These are phyloP conservation scores for Xerophyta viscosa DNA, from an alignment of 106 monocot genomes.

Conservation along the genomic window DNA sequence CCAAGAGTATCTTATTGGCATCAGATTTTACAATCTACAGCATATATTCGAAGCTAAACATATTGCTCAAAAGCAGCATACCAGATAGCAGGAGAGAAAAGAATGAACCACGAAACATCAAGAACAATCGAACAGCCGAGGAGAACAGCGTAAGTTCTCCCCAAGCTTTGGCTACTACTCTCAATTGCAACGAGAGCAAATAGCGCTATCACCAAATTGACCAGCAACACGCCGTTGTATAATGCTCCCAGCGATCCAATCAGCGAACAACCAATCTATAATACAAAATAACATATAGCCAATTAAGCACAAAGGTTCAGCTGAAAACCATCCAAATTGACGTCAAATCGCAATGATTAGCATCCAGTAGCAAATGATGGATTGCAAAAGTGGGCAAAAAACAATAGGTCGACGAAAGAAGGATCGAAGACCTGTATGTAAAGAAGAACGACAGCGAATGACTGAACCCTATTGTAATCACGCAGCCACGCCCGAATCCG, in stretches of 20 bases:
- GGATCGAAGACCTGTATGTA: slow-evolving; percentile 54
- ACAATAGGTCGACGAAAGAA: not conserved
- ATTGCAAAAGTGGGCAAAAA: no score
- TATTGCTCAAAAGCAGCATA: slow-evolving; percentile 10
- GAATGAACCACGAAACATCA: slow-evolving; percentile 75
- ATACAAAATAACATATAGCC: not conserved
- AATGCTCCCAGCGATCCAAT: slow-evolving; percentile 75
- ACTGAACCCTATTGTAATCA: slow-evolving; percentile 70
- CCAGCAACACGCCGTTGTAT: slow-evolving; percentile 72
- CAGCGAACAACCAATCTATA: slow-evolving; percentile 75
- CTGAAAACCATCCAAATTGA: no score
- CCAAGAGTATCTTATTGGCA: no score
- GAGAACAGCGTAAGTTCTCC: slow-evolving; percentile 76
- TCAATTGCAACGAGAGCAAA: slow-evolving; percentile 87
- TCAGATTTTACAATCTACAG: not conserved
- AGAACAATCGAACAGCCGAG: slow-evolving; percentile 61
- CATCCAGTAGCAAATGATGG: no score
- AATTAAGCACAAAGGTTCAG: not conserved
- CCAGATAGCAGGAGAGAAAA: slow-evolving; percentile 67
- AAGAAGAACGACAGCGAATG: slow-evolving; percentile 57
- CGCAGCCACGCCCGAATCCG: slow-evolving; percentile 65
- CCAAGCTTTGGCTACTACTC: slow-evolving; percentile 77
- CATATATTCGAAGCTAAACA: not conserved
- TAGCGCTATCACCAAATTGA: slow-evolving; percentile 66
- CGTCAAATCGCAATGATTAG: no score